Conservation (phyloP, 495 filamentous ascomycete genomes). For the Neurospora sp. region DNA sequence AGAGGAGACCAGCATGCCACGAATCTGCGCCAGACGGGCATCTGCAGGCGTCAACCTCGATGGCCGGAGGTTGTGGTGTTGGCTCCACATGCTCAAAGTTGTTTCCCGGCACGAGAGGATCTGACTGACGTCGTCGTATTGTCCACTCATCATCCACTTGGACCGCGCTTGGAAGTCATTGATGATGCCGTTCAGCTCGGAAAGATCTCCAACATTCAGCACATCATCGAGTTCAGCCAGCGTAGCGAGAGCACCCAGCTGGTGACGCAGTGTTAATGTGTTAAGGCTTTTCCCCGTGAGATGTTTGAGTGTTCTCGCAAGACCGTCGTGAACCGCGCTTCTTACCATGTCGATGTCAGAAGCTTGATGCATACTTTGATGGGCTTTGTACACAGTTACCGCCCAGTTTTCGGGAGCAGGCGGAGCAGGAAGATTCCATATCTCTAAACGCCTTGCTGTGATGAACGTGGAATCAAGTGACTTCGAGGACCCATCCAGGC, state of each 20-base stretch:
- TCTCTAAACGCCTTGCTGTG: constrained; percentile 76
- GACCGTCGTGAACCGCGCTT: constrained; percentile 47
- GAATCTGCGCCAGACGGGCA: constrained; percentile 61
- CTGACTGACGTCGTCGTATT: constrained; percentile 68
- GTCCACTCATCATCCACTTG: constrained; percentile 67
- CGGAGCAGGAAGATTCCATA: constrained; percentile 84
- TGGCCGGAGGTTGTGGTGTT: constrained; percentile 50
- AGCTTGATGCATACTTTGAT: constrained; percentile 67
- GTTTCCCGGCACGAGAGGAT: constrained; percentile 76
- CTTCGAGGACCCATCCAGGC: constrained; percentile 41
- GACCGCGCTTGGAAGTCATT: constrained; percentile 52
- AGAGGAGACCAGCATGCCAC: constrained; percentile 61
- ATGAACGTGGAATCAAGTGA: constrained; percentile 61
- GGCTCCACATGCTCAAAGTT: constrained; percentile 68
- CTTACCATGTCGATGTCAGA: constrained; percentile 40
- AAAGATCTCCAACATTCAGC: constrained; percentile 44
- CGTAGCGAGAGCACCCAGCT: constrained; percentile 62
- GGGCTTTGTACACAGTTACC: constrained; percentile 64
- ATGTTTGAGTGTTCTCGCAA: constrained; percentile 52
- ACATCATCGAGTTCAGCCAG: constrained; percentile 76
- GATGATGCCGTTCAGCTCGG: constrained; percentile 54
- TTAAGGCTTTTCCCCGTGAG: constrained; percentile 47
- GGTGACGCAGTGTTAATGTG: constrained; percentile 48
- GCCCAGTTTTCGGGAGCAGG: constrained; percentile 47
- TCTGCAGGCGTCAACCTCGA: constrained; percentile 48